Evolutionary conservation across 1,284 basidiomycete genomes (phyloP), one percentile per base, ranked within the genome.

Genomic region (Papiliotrema fonsecae): DNA sequence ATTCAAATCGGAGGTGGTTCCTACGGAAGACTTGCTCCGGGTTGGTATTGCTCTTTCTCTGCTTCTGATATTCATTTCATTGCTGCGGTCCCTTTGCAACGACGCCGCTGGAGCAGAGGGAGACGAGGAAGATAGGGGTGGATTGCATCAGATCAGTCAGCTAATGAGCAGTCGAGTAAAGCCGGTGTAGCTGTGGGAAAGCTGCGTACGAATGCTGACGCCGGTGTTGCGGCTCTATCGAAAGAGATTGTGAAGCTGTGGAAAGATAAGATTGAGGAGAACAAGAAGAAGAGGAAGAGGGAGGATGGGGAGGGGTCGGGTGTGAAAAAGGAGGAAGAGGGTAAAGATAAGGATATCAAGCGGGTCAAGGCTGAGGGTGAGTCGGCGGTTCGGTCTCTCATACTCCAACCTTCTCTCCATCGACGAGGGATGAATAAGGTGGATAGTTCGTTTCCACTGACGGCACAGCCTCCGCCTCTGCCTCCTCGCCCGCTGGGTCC

Each of bases 211-310:
- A 82, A 91, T 67, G 72, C 81, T 0, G 78, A 82, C 18, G 85
- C 86, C 61, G 79, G 82, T 19, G 82, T 97, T 3, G 73, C 88
- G 2, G 84, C 88, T 50, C 76, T 90, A 3, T 89, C 94, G 13
- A 97, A 97, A 71, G 90, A 92, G 60, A 79, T 97, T 30, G 93
- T 97, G 40, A 88, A 85, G 74, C 85, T 86, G 68, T 93, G 90
- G 90, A 91, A 92, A 75, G 81, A 78, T 39, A 84, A 83, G 48
- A 88, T 92, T 26, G 88, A 90, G 60, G 82, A 81, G 61, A 85
- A 58, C 55, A 74, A 87, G 48, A 89, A 88, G 68, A 65, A 63
- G 63, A 66, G 39, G 55, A 67, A 63, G 60, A 66, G 61, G 59
- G 68, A 24, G 55, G 75, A 47, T 73, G 74, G 59, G 47, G 61